These are phyloP conservation scores for Ramaria sp. DNA, from an alignment of 768 basidiomycete species.

Conservation along the genomic window DNA sequence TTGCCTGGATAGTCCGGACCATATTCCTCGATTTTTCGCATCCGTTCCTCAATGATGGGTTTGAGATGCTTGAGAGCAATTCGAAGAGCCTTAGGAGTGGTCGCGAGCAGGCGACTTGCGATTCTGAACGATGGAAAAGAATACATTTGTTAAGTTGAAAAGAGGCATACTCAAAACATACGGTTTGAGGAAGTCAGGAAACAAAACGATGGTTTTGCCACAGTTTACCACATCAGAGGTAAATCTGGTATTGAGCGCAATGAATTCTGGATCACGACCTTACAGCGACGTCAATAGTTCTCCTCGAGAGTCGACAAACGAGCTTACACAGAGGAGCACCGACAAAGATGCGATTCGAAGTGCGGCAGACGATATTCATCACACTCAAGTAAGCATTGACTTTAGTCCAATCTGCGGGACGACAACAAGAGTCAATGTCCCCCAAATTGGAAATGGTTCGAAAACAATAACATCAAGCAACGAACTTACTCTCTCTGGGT, in stretches of 20 bases:
- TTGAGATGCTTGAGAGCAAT: neutral
- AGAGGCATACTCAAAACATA: neutral
- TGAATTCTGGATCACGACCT: slow-evolving; percentile 10
- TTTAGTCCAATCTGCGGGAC: slow-evolving; percentile 22
- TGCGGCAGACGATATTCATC: slow-evolving; percentile 28
- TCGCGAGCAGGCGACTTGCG: neutral
- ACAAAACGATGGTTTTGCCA: neutral
- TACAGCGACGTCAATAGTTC: neutral
- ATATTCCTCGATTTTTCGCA: slow-evolving; percentile 5
- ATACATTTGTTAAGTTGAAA: neutral
- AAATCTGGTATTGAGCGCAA: slow-evolving; percentile 1
- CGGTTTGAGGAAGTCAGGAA: slow-evolving; percentile 10
- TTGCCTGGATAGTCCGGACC: slow-evolving; percentile 8
- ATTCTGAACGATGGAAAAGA: neutral
- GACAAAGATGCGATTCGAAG: slow-evolving; percentile 38
- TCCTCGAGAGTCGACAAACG: neutral
- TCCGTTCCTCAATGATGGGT: slow-evolving; percentile 9
- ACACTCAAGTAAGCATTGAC: slow-evolving; percentile 19
- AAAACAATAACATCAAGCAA: neutral
- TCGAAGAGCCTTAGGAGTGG: neutral
- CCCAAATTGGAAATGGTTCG: neutral
- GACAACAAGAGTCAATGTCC: neutral
- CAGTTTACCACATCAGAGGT: neutral
- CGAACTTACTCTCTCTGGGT: slow-evolving; percentile 7
- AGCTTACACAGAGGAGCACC: slow-evolving; percentile 37